Evolutionary conservation across 495 filamentous ascomycete genomes (phyloP).

Genomic region (Cetradonia linearis): DNA sequence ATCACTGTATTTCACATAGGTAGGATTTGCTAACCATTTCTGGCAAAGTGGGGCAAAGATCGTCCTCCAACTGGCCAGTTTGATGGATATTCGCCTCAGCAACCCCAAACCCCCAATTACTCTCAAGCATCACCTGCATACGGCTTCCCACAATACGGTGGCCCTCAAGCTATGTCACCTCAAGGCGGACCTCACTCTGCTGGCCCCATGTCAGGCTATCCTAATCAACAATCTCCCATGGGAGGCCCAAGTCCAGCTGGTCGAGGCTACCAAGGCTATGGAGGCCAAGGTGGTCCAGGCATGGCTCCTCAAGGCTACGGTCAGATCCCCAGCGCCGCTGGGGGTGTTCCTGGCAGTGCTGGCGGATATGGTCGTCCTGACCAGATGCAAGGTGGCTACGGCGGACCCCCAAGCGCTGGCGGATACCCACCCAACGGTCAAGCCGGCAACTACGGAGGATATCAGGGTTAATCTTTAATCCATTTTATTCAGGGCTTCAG

Average conservation of each 20-base stretch:
- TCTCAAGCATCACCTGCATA: slow-evolving; percentile 59
- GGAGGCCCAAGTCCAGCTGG: slow-evolving; percentile 50
- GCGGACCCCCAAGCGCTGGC: slow-evolving; percentile 42
- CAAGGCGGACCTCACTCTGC: slow-evolving; percentile 41
- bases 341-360: slow-evolving; percentile 61
- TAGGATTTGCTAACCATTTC: slow-evolving; percentile 25
- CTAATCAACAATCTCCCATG: slow-evolving; percentile 28
- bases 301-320: slow-evolving; percentile 50
- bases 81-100: slow-evolving; percentile 73
- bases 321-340: slow-evolving; percentile 59
- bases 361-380: slow-evolving; percentile 76
- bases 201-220: slow-evolving; percentile 20
- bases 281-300: slow-evolving; percentile 42
- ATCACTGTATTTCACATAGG: not conserved
- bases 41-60: slow-evolving; percentile 89
- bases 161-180: slow-evolving; percentile 63
- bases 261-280: slow-evolving; percentile 50
- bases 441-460: slow-evolving; percentile 41
- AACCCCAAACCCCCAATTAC: slow-evolving; percentile 51
- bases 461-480: slow-evolving; percentile 35
- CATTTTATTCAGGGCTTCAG: not conserved
- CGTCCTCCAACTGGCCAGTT: slow-evolving; percentile 80
- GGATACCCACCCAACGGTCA: slow-evolving; percentile 29
- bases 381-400: slow-evolving; percentile 64
- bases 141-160: slow-evolving; percentile 89